phyloP scores from a whole-genome alignment of 139 green algal species.

The Asterochloris erici region DNA sequence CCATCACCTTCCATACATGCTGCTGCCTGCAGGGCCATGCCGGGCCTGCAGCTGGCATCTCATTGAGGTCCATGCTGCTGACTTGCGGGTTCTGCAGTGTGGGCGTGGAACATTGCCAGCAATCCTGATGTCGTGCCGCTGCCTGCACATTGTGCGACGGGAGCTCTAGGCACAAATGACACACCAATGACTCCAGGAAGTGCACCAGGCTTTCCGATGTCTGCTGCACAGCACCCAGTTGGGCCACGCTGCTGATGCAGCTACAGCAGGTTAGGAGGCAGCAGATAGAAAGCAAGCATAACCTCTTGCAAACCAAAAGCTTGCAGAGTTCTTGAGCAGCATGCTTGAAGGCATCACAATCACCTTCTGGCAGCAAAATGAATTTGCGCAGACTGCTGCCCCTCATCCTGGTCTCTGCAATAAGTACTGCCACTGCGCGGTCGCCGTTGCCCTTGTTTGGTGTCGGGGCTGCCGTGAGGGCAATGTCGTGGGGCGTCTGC shows the following conservation, averaged over 20 bases:
- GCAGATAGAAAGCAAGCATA: not conserved
- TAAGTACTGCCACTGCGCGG: constrained; percentile 57
- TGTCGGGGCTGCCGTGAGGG: constrained; percentile 50
- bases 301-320: not conserved
- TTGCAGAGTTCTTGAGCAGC: not conserved
- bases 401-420: constrained; percentile 39
- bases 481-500: constrained; percentile 60
- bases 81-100: not conserved
- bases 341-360: not conserved
- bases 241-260: not conserved
- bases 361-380: constrained; percentile 39
- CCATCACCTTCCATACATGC: not conserved
- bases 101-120: not conserved
- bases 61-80: not conserved
- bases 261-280: not conserved
- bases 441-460: constrained; percentile 44
- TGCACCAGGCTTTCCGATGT: not conserved
- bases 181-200: not conserved
- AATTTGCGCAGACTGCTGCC: constrained; percentile 54
- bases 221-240: not conserved
- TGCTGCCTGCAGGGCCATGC: not conserved
- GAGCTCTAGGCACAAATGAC: too few species aligned
- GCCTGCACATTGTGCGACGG: too few species aligned
- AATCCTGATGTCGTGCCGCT: not conserved
- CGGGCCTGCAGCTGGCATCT: not conserved